phyloP scores from a whole-genome alignment of 1,139 yeast genomes.

The Geotrichum restrictum region DNA sequence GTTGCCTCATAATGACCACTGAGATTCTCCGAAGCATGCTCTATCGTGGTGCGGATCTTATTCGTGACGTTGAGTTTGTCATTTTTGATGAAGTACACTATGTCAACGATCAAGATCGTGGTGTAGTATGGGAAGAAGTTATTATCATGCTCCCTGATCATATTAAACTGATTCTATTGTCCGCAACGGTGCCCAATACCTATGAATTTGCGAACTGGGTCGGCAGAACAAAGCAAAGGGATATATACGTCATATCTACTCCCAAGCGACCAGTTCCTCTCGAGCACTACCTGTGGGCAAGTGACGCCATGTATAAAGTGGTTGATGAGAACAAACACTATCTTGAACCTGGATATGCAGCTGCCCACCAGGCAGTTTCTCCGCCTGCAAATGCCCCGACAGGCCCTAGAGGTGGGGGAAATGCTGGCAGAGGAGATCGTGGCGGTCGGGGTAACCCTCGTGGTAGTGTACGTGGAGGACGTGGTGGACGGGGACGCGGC shows the following conservation, averaged over 20 bases:
- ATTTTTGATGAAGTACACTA: conserved; percentile 95
- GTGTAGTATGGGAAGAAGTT: conserved; percentile 99
- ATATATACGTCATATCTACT: conserved; percentile 91
- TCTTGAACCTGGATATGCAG: conserved; percentile 57
- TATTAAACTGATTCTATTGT: conserved; percentile 54
- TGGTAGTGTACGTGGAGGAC: conserved; percentile 34
- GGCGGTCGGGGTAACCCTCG: conserved; percentile 36
- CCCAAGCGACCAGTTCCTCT: conserved; percentile 94
- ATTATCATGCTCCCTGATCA: conserved; percentile 92
- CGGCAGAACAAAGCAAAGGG: conserved; percentile 92
- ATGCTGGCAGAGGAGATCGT: conserved; percentile 30
- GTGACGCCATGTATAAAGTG: conserved; percentile 60
- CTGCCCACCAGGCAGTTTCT: conserved; percentile 53
- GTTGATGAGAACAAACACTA: conserved; percentile 72
- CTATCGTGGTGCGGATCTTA: conserved; percentile 88
- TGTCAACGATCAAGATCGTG: conserved; percentile 93
- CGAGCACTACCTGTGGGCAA: conserved; percentile 82
- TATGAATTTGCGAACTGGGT: conserved; percentile 98
- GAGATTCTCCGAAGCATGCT: conserved; percentile 91
- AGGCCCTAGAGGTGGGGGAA: conserved; percentile 34
- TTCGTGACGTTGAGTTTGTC: conserved; percentile 96
- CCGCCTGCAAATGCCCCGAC: conserved; percentile 42
- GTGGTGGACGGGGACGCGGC: conserved; percentile 40
- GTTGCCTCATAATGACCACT: conserved; percentile 96
- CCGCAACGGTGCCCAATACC: conserved; percentile 97